Conservation (phyloP, 2,329 filamentous ascomycete species). For the Nothophaeocryptopus gaeumannii region DNA sequence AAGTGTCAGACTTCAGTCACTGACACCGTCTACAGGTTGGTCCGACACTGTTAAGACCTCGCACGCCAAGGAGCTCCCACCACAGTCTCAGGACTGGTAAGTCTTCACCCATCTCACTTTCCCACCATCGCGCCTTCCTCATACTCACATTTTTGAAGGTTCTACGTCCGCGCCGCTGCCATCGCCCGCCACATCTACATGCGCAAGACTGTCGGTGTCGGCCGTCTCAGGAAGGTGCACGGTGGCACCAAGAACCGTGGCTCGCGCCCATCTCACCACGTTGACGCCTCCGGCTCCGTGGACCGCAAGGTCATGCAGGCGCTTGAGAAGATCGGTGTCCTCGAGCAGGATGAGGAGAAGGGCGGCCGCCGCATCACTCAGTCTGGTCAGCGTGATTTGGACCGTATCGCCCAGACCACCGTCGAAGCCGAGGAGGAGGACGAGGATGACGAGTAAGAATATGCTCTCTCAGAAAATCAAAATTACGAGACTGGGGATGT, state of each 20-base stretch:
- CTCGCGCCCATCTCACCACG: constrained; percentile 85
- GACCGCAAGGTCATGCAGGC: constrained; percentile 97
- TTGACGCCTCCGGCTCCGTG: constrained; percentile 89
- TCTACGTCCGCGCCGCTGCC: constrained; percentile 82
- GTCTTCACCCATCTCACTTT: constrained; percentile 40
- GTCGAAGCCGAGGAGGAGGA: constrained; percentile 53
- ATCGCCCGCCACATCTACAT: constrained; percentile 98
- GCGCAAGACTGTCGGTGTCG: constrained; percentile 98
- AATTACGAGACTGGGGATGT: constrained; percentile 11
- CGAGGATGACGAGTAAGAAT: constrained; percentile 37
- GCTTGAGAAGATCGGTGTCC: constrained; percentile 98
- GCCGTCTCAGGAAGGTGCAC: constrained; percentile 94
- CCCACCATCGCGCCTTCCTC: background rate
- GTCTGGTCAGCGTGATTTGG: constrained; percentile 97
- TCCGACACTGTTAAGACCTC: constrained; percentile 99
- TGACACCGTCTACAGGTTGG: constrained; percentile 69
- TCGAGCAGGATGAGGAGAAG: constrained; percentile 98
- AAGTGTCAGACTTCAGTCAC: constrained; percentile 41
- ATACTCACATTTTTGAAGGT: constrained; percentile 41
- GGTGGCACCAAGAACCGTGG: constrained; percentile 91
- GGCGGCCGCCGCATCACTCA: constrained; percentile 98
- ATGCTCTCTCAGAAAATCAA: constrained; percentile 6
- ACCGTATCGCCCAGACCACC: constrained; percentile 61
- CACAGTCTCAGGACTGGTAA: constrained; percentile 98
- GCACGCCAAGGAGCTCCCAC: constrained; percentile 92